Conservation (phyloP, 768 basidiomycete species). For the Kwoniella dendrophila region DNA sequence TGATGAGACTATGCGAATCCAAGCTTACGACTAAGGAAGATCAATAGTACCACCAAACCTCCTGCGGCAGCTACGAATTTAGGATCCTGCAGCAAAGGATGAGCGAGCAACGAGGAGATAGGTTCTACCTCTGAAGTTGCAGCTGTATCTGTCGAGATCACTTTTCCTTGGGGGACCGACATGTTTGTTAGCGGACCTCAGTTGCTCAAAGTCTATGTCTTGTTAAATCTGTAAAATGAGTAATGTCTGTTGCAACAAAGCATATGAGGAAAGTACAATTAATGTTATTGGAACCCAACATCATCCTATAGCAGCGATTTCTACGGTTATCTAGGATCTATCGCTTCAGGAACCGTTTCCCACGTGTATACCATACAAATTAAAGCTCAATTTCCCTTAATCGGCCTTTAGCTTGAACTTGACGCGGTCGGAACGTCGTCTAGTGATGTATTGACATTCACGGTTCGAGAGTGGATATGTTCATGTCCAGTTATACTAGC, state of each 20-base stretch:
- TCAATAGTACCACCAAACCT: slow-evolving; percentile 30
- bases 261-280: no score
- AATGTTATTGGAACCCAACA: no score
- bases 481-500: no score
- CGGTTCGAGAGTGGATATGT: no score
- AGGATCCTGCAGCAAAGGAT: slow-evolving; percentile 46
- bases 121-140: slow-evolving; percentile 43
- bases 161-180: slow-evolving; percentile 5
- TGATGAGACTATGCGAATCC: not conserved
- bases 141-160: slow-evolving; percentile 2
- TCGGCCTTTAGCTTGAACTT: no score
- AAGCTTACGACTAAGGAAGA: slow-evolving; percentile 28
- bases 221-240: no score
- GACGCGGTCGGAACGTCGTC: slow-evolving; percentile 14
- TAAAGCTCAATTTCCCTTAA: no score
- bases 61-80: slow-evolving; percentile 42
- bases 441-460: not conserved
- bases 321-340: no score
- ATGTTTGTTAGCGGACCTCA: not conserved
- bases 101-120: slow-evolving; percentile 29
- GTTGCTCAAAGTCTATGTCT: no score
- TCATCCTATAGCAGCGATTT: no score
- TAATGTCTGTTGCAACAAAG: no score
- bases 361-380: slow-evolving; percentile 3
- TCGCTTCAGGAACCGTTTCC: no score